These are phyloP conservation scores for Fragaria nilgerrensis DNA, from an alignment of 306 rosid genomes.

Conservation along the genomic window DNA sequence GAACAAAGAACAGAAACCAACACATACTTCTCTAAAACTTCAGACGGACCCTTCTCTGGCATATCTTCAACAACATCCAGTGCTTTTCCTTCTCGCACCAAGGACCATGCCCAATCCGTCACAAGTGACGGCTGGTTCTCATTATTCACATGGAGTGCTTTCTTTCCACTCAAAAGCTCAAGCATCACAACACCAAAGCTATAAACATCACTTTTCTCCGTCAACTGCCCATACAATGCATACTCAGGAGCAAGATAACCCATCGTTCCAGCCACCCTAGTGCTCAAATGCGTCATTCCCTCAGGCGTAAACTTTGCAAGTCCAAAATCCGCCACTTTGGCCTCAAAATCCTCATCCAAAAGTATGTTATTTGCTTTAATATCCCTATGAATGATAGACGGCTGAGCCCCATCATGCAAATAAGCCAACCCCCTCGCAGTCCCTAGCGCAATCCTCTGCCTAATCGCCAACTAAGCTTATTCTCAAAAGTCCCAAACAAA, in stretches of 20 bases:
- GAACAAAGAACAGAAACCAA: constrained; percentile 83
- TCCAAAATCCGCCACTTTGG: constrained; percentile 93
- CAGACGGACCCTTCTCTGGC: constrained; percentile 59
- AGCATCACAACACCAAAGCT: constrained; percentile 88
- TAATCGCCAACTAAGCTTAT: constrained; percentile 69
- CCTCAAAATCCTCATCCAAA: constrained; percentile 73
- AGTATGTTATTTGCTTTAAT: constrained; percentile 90
- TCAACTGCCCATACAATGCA: constrained; percentile 88
- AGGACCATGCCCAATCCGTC: constrained; percentile 88
- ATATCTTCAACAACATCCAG: constrained; percentile 78
- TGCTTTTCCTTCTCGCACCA: constrained; percentile 61
- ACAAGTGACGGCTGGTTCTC: constrained; percentile 63
- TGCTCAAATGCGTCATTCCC: constrained; percentile 93
- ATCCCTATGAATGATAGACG: constrained; percentile 87
- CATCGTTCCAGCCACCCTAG: constrained; percentile 95
- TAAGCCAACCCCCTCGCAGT: constrained; percentile 92
- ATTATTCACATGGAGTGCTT: constrained; percentile 52
- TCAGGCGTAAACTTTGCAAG: constrained; percentile 87
- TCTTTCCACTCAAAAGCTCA: constrained; percentile 92
- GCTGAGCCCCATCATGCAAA: constrained; percentile 92
- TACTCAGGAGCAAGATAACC: constrained; percentile 98
- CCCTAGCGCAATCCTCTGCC: constrained; percentile 78
- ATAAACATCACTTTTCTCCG: constrained; percentile 88
- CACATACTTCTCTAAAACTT: constrained; percentile 79
- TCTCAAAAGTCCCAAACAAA: constrained; percentile 54